A percentile compares a stretch with the other conserved stretches of the same genome.
Conservation (phyloP, 1,284 basidiomycete species). For the Takashimella koratensis region DNA sequence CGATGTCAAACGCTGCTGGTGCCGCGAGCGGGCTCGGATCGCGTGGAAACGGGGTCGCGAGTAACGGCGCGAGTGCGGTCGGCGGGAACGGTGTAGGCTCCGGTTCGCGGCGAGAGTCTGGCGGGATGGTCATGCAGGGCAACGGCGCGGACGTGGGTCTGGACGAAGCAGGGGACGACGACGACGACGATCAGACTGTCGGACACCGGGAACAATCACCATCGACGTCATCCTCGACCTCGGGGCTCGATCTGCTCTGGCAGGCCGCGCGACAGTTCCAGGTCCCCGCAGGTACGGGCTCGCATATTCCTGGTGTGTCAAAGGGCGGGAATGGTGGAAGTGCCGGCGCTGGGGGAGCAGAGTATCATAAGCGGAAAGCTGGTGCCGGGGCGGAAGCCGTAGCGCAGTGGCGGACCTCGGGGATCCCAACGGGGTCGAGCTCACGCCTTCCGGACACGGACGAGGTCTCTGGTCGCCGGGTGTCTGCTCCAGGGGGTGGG, state of each 20-base stretch:
- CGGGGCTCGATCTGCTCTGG: slow-evolving; percentile 38
- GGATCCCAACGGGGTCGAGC: slow-evolving; percentile 29
- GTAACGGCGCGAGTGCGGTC: not conserved
- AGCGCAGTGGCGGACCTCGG: slow-evolving; percentile 41
- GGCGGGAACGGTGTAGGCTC: not conserved
- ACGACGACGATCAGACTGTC: slow-evolving; percentile 42
- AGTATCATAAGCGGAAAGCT: slow-evolving; percentile 32
- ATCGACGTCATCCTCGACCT: slow-evolving; percentile 37
- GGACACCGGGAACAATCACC: slow-evolving; percentile 37
- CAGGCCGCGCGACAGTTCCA: slow-evolving; percentile 23
- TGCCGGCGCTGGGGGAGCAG: slow-evolving; percentile 2
- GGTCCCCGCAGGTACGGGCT: not conserved
- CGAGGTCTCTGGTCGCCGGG: no score
- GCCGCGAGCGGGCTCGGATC: not conserved
- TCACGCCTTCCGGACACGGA: not conserved
- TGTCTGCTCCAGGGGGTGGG: no score
- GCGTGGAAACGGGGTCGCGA: not conserved
- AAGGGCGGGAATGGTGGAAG: slow-evolving; percentile 3
- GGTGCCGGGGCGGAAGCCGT: slow-evolving; percentile 40
- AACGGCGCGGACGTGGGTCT: not conserved
- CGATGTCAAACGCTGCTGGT: no score
- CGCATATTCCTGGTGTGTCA: slow-evolving; percentile 4
- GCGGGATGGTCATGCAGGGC: not conserved
- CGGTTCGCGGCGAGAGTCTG: not conserved
- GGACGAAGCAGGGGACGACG: slow-evolving; percentile 31